Percentiles rank a stretch among this genome's conserved stretches.
phyloP scores from a whole-genome alignment of 78 protist species.

The Chrysochromulina tobinii region DNA sequence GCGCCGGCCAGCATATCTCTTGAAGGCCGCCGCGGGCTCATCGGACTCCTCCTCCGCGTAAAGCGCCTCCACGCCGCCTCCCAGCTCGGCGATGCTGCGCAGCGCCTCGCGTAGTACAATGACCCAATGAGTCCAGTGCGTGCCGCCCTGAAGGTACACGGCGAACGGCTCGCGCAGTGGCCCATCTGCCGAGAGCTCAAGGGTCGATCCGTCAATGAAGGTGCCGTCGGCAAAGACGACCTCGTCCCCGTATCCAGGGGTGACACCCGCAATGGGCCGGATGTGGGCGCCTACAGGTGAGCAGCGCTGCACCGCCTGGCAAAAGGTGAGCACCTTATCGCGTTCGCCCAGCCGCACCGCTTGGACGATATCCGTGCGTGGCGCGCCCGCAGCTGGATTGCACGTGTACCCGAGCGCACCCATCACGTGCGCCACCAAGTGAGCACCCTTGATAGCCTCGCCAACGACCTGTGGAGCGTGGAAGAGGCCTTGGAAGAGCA shows the following conservation, averaged over 20 bases:
- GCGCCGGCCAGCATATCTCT: no score
- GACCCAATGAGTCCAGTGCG: constrained; percentile 57
- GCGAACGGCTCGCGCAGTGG: constrained; percentile 50
- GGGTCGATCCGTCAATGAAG: constrained; percentile 41
- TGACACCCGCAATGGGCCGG: not conserved
- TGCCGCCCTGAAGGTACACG: constrained; percentile 40
- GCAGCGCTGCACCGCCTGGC: constrained; percentile 36
- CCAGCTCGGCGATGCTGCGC: not conserved
- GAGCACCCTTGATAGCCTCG: constrained; percentile 50
- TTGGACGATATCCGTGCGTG: constrained; percentile 32
- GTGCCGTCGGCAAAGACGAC: constrained; percentile 57
- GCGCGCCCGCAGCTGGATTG: constrained; percentile 16
- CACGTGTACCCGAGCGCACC: constrained; percentile 13
- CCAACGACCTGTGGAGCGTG: constrained; percentile 54
- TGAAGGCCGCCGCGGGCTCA: no score
- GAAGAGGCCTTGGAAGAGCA: constrained; percentile 50
- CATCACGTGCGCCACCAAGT: constrained; percentile 19
- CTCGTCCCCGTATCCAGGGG: constrained; percentile 54
- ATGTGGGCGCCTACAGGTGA: not conserved
- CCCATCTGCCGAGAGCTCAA: constrained; percentile 52
- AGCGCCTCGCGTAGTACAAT: constrained; percentile 39
- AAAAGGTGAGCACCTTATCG: constrained; percentile 7
- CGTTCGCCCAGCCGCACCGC: not conserved
- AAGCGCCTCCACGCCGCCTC: no score
- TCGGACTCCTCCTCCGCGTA: no score